phyloP scores from a whole-genome alignment of 495 filamentous ascomycete genomes.

The Bacidia rubella region DNA sequence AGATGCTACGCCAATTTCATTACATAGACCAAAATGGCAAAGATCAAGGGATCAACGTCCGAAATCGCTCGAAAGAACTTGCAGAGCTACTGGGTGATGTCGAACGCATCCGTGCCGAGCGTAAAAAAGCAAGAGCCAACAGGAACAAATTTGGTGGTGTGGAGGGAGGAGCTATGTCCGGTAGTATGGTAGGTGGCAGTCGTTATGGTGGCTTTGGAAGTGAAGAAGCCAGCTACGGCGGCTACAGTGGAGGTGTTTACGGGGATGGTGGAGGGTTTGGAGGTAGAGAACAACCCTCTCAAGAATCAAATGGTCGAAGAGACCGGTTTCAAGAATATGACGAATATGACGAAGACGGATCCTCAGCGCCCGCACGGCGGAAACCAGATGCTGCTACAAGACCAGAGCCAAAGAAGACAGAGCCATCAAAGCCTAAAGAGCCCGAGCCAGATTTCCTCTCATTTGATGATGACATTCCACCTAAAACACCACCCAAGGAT shows the following conservation, averaged over 20 bases:
- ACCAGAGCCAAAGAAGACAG: too few relatives aligned
- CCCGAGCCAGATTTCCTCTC: conserved; percentile 80
- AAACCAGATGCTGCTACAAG: conserved; percentile 30
- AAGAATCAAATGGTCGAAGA: conserved; percentile 43
- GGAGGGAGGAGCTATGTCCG: conserved; percentile 58
- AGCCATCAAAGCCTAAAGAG: conserved; percentile 74
- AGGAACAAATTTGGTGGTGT: conserved; percentile 91
- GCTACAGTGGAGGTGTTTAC: conserved; percentile 76
- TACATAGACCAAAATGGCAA: conserved; percentile 94
- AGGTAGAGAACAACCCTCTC: conserved; percentile 53
- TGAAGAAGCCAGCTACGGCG: conserved; percentile 54
- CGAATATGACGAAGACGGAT: conserved; percentile 74
- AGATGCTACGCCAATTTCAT: conserved; percentile 98
- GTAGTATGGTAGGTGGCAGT: conserved; percentile 41
- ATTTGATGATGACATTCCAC: conserved; percentile 60
- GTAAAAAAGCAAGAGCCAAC: conserved; percentile 84
- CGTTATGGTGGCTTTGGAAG: conserved; percentile 87
- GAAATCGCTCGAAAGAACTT: conserved; percentile 89
- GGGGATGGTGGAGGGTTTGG: conserved; percentile 86
- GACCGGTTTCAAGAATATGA: conserved; percentile 96
- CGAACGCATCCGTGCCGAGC: conserved; percentile 77
- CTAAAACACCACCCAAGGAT: conserved; percentile 29
- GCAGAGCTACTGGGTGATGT: conserved; percentile 89
- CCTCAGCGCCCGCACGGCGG: conserved; percentile 33
- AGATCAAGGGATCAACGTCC: conserved; percentile 95